phyloP scores from a whole-genome alignment of 2,329 filamentous ascomycete genomes.

The Amylocarpus encephaloides region DNA sequence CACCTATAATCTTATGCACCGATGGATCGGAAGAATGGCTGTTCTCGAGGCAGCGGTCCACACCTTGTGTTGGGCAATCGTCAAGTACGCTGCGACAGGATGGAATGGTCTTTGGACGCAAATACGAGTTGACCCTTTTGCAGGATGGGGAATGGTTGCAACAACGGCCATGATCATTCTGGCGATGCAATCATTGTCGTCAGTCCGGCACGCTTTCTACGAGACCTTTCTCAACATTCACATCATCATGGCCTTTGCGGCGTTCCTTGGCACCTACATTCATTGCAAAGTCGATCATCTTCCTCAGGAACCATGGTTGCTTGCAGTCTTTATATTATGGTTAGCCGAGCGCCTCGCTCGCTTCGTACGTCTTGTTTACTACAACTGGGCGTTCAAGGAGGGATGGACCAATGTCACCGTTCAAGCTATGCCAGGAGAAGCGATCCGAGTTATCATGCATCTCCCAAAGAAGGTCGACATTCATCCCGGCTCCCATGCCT shows the following conservation, averaged over 20 bases:
- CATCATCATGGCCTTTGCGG: constrained; percentile 64
- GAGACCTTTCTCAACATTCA: constrained; percentile 91
- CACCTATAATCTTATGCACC: constrained; percentile 86
- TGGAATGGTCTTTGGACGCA: constrained; percentile 50
- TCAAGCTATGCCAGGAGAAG: constrained; percentile 63
- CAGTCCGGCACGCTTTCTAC: constrained; percentile 89
- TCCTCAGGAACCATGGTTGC: constrained; percentile 65
- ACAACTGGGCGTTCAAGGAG: constrained; percentile 45
- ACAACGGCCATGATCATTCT: constrained; percentile 58
- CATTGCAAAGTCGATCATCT: constrained; percentile 66
- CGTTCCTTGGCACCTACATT: constrained; percentile 67
- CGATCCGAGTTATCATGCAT: constrained; percentile 62
- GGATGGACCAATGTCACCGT: constrained; percentile 60
- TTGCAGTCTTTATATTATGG: constrained; percentile 73
- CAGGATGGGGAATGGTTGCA: constrained; percentile 56
- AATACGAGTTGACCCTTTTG: constrained; percentile 55
- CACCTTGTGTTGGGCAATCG: constrained; percentile 66
- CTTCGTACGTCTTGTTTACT: constrained; percentile 55
- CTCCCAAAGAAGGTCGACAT: constrained; percentile 61
- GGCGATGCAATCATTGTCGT: constrained; percentile 64
- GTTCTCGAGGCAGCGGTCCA: constrained; percentile 65
- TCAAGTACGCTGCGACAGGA: constrained; percentile 60
- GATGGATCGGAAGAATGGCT: constrained; percentile 74
- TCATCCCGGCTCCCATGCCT: constrained; percentile 66
- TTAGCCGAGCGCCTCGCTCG: constrained; percentile 61